phyloP scores from a whole-genome alignment of 257 asterid genomes.

The Cinchona pubescens region DNA sequence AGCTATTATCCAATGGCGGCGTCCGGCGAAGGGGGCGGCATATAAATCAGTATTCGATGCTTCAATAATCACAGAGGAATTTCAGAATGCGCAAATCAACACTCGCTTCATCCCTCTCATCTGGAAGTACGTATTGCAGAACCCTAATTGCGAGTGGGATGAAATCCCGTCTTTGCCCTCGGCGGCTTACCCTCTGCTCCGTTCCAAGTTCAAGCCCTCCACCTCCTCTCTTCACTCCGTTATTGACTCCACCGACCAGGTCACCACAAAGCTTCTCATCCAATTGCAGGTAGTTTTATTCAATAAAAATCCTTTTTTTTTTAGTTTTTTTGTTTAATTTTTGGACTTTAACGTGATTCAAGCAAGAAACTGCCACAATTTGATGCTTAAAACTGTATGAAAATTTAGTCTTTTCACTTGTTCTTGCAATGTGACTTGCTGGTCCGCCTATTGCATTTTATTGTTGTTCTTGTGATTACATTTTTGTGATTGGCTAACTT shows the following conservation, averaged over 20 bases:
- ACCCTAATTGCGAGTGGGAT: conserved; percentile 73
- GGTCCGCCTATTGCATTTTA: too few species aligned
- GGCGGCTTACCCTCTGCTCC: conserved; percentile 64
- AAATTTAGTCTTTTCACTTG: too few species aligned
- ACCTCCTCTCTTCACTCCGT: conserved; percentile 72
- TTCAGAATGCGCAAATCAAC: conserved; percentile 63
- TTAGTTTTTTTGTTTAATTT: neutral
- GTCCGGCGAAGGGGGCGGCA: conserved; percentile 31
- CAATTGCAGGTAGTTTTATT: conserved; percentile 54
- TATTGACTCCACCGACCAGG: conserved; percentile 61
- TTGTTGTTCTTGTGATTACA: too few species aligned
- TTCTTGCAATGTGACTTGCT: too few species aligned
- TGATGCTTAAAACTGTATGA: too few species aligned
- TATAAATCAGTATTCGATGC: conserved; percentile 73
- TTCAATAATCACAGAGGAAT: conserved; percentile 58
- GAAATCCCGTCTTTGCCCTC: conserved; percentile 84
- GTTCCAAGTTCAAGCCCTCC: conserved; percentile 61
- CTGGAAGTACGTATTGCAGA: conserved; percentile 75
- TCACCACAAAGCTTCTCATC: conserved; percentile 94
- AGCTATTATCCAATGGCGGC: too few species aligned
- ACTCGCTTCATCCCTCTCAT: conserved; percentile 69
- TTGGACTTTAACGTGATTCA: neutral
- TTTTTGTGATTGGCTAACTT: too few species aligned
- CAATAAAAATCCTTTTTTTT: neutral
- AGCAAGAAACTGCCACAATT: too few species aligned